These are phyloP conservation scores for Arthrobotrys pseudoclavata DNA, from an alignment of 2,329 filamentous ascomycete genomes.

Conservation along the genomic window DNA sequence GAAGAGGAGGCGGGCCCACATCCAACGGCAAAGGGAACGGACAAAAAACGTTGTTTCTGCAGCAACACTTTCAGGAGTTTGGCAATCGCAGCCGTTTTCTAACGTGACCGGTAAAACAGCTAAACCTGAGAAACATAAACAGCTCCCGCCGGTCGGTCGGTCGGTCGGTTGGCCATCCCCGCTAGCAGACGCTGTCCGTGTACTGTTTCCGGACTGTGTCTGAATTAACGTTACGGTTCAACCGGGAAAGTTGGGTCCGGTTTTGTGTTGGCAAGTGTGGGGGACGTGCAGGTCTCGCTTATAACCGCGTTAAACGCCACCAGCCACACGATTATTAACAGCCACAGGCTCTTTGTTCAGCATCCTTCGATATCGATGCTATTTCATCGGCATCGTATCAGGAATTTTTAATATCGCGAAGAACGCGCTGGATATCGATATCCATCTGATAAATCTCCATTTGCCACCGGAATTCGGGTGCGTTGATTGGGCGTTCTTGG, in stretches of 20 bases:
- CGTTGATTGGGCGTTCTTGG: conserved; percentile 17
- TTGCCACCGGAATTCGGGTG: neutral
- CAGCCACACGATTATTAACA: conserved; percentile 4
- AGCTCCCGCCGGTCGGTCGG: too few species aligned
- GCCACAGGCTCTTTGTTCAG: neutral
- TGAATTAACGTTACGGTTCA: neutral
- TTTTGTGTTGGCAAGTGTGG: conserved; percentile 54
- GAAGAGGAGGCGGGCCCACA: neutral
- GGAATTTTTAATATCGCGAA: neutral
- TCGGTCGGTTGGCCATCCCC: too few species aligned
- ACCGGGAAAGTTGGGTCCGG: conserved; percentile 3
- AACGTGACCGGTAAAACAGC: conserved; percentile 2
- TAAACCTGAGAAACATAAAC: neutral
- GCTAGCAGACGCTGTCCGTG: neutral
- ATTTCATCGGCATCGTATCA: neutral
- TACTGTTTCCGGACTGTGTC: too few species aligned
- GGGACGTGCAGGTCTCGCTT: conserved; percentile 44
- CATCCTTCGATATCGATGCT: conserved; percentile 1
- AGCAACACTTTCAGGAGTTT: conserved; percentile 60
- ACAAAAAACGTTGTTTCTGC: conserved; percentile 18
- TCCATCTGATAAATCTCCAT: neutral
- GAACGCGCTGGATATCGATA: conserved; percentile 8
- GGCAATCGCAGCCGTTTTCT: neutral
- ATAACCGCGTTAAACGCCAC: conserved; percentile 41
- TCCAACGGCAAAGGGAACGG: conserved; percentile 12